phyloP scores from a whole-genome alignment of 257 asterid species.

The Parsonsia alboflavescens region DNA sequence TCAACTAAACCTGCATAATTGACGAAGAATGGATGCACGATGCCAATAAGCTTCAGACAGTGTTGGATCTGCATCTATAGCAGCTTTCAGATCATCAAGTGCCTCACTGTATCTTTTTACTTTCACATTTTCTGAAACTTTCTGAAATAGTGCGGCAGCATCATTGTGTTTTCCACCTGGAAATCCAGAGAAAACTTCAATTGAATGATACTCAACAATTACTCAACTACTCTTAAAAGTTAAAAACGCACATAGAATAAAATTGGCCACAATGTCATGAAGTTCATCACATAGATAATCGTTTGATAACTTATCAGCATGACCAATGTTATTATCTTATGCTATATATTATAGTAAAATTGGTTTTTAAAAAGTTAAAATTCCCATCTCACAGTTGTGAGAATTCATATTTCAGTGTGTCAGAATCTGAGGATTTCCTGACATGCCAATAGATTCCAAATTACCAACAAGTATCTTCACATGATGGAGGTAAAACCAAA shows the following conservation, averaged over 20 bases:
- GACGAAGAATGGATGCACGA: constrained; percentile 78
- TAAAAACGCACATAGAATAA: neutral
- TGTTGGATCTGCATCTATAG: constrained; percentile 80
- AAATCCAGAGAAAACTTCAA: constrained; percentile 5
- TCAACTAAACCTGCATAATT: constrained; percentile 71
- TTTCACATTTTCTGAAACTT: constrained; percentile 65
- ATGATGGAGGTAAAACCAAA: neutral
- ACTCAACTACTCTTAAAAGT: neutral
- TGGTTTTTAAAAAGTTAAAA: neutral
- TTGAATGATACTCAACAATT: neutral
- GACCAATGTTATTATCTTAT: neutral
- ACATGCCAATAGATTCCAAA: neutral
- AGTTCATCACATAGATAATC: too few relatives aligned
- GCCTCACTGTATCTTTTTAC: constrained; percentile 85
- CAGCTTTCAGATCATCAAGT: constrained; percentile 74
- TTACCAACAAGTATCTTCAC: neutral
- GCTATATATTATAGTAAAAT: neutral
- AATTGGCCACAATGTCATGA: neutral
- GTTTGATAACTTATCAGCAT: neutral
- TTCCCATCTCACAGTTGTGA: neutral
- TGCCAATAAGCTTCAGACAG: constrained; percentile 78
- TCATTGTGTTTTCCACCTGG: constrained; percentile 67
- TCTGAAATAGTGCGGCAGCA: constrained; percentile 69
- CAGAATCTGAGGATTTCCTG: neutral
- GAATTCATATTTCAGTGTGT: neutral